phyloP scores from a whole-genome alignment of 2,329 filamentous ascomycete genomes.

The Sclerotinia borealis region DNA sequence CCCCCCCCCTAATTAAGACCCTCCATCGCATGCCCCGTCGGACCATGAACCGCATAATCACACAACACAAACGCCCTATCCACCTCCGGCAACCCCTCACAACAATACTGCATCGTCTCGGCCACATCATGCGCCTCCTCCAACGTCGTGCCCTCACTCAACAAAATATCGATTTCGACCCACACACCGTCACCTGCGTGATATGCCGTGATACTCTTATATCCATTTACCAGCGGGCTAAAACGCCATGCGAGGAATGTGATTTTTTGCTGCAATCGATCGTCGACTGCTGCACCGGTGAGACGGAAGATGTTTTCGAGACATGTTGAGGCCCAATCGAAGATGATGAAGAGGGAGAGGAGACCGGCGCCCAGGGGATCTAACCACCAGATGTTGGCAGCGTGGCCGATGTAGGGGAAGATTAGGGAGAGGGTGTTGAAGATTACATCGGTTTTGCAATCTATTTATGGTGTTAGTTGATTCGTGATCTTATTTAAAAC shows the following conservation, averaged over 20 bases:
- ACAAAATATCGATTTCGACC: slow-evolving; percentile 52
- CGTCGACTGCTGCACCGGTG: slow-evolving; percentile 47
- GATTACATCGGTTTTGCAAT: slow-evolving; percentile 56
- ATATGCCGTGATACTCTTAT: slow-evolving; percentile 48
- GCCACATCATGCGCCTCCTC: slow-evolving; percentile 49
- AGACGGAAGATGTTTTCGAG: slow-evolving; percentile 51
- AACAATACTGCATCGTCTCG: slow-evolving; percentile 56
- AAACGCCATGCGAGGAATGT: slow-evolving; percentile 51
- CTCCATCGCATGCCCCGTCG: slow-evolving; percentile 23
- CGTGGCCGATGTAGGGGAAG: slow-evolving; percentile 53
- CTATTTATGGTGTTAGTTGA: slow-evolving; percentile 24
- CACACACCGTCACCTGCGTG: slow-evolving; percentile 55
- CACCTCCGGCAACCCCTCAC: slow-evolving; percentile 39
- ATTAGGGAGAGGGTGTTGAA: slow-evolving; percentile 56
- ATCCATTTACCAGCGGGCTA: slow-evolving; percentile 42
- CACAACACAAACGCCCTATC: slow-evolving; percentile 34
- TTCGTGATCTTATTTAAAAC: background rate
- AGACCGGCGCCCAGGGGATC: slow-evolving; percentile 53
- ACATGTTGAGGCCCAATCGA: slow-evolving; percentile 57
- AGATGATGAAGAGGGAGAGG: slow-evolving; percentile 60
- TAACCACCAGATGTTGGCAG: slow-evolving; percentile 56
- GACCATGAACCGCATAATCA: slow-evolving; percentile 31
- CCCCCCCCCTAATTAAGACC: background rate
- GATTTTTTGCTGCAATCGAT: slow-evolving; percentile 45
- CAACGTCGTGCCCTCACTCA: slow-evolving; percentile 45